These are phyloP conservation scores for Rhizopus delemar DNA, from an alignment of 371 early-diverging fungal genomes.

Conservation along the genomic window DNA sequence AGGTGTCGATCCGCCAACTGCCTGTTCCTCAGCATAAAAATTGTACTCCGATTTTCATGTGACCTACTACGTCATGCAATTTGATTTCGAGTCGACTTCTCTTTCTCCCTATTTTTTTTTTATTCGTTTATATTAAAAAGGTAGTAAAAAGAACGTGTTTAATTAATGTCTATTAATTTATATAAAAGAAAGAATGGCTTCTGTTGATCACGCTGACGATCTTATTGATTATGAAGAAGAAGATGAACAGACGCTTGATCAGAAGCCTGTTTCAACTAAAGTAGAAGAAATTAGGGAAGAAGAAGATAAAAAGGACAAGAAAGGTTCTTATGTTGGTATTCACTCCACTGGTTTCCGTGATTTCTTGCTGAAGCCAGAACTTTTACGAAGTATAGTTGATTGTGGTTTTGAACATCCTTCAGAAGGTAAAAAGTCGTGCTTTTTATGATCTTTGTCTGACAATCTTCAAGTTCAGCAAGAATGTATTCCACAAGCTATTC, in stretches of 20 bases:
- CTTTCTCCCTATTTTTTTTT: too few relatives aligned
- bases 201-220: constrained; percentile 82
- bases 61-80: too few relatives aligned
- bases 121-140: too few relatives aligned
- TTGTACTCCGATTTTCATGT: neutral
- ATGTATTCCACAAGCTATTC: constrained; percentile 96
- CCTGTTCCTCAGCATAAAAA: neutral
- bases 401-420: constrained; percentile 99
- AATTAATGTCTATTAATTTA: constrained; percentile 3
- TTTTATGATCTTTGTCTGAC: too few relatives aligned
- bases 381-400: constrained; percentile 92
- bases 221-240: constrained; percentile 96
- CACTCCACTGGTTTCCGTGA: constrained; percentile 98
- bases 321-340: constrained; percentile 96
- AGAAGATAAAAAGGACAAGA: constrained; percentile 80
- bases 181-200: constrained; percentile 37
- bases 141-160: too few relatives aligned
- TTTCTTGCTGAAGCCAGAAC: constrained; percentile 94
- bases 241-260: constrained; percentile 66
- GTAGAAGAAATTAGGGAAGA: constrained; percentile 39
- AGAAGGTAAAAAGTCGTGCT: constrained; percentile 68
- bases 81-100: too few relatives aligned
- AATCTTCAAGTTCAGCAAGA: constrained; percentile 88
- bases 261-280: constrained; percentile 36
- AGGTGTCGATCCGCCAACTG: constrained; percentile 27